Evolutionary conservation across 139 green algal genomes (phyloP).

Genomic region (Gonium pectorale): DNA sequence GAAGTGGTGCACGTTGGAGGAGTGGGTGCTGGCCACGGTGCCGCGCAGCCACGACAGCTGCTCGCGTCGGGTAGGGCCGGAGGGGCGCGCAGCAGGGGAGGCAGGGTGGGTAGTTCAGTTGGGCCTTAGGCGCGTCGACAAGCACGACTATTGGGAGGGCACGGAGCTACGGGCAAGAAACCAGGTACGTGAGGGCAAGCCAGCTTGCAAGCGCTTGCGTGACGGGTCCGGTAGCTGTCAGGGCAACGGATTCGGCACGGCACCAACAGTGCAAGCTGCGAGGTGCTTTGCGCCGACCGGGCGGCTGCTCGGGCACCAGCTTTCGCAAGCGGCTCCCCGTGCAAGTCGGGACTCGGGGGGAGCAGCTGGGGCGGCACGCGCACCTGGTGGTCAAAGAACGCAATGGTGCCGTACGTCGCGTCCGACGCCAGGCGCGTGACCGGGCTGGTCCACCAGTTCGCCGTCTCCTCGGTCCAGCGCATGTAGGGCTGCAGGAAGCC

Average conservation of each 20-base stretch:
- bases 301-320: no score
- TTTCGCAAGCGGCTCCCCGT: not conserved
- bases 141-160: no score
- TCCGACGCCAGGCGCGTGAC: not conserved
- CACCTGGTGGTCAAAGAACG: conserved; percentile 17
- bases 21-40: not conserved
- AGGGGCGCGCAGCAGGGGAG: not conserved
- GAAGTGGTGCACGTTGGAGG: conserved; percentile 40
- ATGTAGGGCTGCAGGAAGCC: conserved; percentile 19
- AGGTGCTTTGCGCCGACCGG: no score
- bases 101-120: no score
- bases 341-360: not conserved
- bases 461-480: conserved; percentile 6
- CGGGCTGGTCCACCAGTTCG: not conserved
- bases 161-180: no score
- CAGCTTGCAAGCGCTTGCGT: no score
- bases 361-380: no score
- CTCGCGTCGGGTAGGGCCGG: not conserved
- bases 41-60: not conserved
- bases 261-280: no score
- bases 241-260: no score
- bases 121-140: no score
- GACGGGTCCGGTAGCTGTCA: no score
- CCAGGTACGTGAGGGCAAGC: no score
- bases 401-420: not conserved